Conservation (phyloP, 768 basidiomycete genomes). For the Phylloporus sp. region DNA sequence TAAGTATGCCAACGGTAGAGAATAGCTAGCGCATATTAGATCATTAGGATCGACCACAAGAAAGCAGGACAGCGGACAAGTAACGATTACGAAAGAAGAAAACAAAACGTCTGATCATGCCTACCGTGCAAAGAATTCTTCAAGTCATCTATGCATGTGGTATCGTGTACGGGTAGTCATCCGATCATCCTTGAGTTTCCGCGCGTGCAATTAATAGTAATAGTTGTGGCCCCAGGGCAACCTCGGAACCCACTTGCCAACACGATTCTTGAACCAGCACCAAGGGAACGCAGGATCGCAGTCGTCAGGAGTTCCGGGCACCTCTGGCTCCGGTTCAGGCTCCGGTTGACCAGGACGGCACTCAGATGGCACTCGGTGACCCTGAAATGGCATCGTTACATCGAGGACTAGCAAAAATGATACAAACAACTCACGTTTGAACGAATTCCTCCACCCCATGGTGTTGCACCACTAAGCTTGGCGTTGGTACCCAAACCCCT, state of each 20-base stretch:
- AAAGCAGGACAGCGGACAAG: conserved; percentile 11
- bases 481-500: conserved; percentile 83
- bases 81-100: not conserved
- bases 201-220: conserved; percentile 13
- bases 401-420: not conserved
- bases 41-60: conserved; percentile 3
- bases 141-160: conserved; percentile 11
- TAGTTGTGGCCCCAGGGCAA: conserved; percentile 24
- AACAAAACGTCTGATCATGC: not conserved
- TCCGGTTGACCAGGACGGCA: conserved; percentile 31
- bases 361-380: conserved; percentile 37
- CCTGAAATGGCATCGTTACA: conserved; percentile 28
- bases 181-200: conserved; percentile 10
- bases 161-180: conserved; percentile 16
- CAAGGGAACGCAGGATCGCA: conserved; percentile 18
- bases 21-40: conserved; percentile 9
- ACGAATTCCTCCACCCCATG: conserved; percentile 92
- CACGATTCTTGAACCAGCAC: conserved; percentile 22
- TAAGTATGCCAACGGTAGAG: not conserved
- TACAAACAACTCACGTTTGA: conserved; percentile 44
- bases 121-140: not conserved
- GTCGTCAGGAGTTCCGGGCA: conserved; percentile 34
- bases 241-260: conserved; percentile 19
- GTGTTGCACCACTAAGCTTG: conserved; percentile 66
- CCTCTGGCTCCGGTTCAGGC: conserved; percentile 20